Evolutionary conservation across 1,284 basidiomycete species (phyloP).

Genomic region (Ceratobasidium sp.): DNA sequence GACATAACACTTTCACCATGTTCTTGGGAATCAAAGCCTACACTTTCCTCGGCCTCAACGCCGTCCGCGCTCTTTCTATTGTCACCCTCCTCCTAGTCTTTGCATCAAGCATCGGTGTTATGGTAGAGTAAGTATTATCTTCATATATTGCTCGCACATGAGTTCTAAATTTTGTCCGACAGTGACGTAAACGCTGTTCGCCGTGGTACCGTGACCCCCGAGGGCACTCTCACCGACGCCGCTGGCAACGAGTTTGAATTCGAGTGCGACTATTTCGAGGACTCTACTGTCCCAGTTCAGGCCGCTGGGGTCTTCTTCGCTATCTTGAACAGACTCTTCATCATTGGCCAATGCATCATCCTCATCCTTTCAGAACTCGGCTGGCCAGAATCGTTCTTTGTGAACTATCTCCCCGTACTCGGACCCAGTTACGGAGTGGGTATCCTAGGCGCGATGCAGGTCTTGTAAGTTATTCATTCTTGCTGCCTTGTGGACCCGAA

Average conservation of each 20-base stretch:
- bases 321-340: slow-evolving; percentile 79
- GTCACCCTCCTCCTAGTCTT: slow-evolving; percentile 74
- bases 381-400: slow-evolving; percentile 76
- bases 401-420: slow-evolving; percentile 84
- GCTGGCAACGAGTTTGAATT: slow-evolving; percentile 36
- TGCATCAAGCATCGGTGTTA: slow-evolving; percentile 76
- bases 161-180: background rate
- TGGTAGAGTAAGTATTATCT: slow-evolving; percentile 61
- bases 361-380: slow-evolving; percentile 79
- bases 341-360: slow-evolving; percentile 77
- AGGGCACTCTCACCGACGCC: slow-evolving; percentile 26
- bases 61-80: slow-evolving; percentile 76
- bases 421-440: slow-evolving; percentile 82
- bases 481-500: slow-evolving; percentile 12
- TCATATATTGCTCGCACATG: background rate
- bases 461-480: slow-evolving; percentile 60
- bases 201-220: slow-evolving; percentile 41
- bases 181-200: slow-evolving; percentile 80
- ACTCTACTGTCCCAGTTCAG: slow-evolving; percentile 66
- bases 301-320: slow-evolving; percentile 87
- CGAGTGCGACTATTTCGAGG: slow-evolving; percentile 44
- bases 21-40: slow-evolving; percentile 45
- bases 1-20: slow-evolving; percentile 9
- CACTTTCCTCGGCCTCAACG: slow-evolving; percentile 79
- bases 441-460: slow-evolving; percentile 81